Conservation (phyloP, 345 rosid genomes). For the Linum lewisii region DNA sequence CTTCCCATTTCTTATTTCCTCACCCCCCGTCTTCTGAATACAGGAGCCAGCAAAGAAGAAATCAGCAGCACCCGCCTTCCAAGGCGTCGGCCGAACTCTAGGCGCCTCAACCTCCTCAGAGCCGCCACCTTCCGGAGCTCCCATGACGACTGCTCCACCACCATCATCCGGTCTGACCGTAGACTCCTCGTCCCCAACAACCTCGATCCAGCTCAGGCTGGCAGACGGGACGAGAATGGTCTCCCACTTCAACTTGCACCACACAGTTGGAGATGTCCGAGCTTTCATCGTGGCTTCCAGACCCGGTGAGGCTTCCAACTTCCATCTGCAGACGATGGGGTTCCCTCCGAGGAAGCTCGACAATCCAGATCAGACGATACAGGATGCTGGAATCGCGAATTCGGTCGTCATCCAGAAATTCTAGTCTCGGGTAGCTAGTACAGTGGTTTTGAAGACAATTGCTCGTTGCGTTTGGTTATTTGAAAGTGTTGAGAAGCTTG, state of each 20-base stretch:
- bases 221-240: conserved; percentile 77
- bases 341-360: conserved; percentile 81
- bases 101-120: conserved; percentile 23
- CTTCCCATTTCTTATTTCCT: not conserved
- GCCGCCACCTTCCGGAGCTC: conserved; percentile 13
- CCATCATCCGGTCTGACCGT: conserved; percentile 52
- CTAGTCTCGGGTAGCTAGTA: conserved; percentile 15
- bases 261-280: conserved; percentile 60
- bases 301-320: conserved; percentile 52
- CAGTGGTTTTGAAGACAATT: no score
- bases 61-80: conserved; percentile 24
- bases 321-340: conserved; percentile 81
- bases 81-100: conserved; percentile 58
- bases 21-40: not conserved
- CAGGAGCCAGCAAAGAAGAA: conserved; percentile 48
- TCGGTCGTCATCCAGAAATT: conserved; percentile 92
- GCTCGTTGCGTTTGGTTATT: no score
- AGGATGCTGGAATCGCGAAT: conserved; percentile 77
- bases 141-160: conserved; percentile 32
- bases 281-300: conserved; percentile 76
- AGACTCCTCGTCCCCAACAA: conserved; percentile 48
- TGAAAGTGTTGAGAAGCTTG: no score
- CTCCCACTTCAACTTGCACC: conserved; percentile 61
- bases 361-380: conserved; percentile 66
- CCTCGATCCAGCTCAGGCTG: conserved; percentile 79